Conservation (phyloP, 345 rosid genomes). For the Clausena lansium region DNA sequence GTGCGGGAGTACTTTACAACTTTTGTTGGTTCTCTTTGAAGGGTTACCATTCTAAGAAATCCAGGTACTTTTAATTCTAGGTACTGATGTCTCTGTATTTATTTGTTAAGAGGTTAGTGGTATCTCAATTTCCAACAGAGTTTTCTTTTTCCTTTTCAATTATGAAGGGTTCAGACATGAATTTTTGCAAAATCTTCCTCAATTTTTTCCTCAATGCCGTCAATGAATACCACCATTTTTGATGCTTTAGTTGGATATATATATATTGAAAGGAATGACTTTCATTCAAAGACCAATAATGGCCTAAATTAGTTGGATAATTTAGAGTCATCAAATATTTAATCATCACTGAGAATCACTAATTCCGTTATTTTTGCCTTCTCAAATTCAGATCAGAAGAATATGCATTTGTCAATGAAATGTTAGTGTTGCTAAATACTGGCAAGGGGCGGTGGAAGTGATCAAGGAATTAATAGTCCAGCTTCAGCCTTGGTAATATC, state of each 20-base stretch:
- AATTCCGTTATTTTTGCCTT: not conserved
- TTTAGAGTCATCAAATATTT: not conserved
- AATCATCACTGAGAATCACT: not conserved
- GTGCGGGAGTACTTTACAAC: conserved; percentile 58
- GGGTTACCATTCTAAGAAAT: conserved; percentile 42
- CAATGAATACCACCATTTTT: not conserved
- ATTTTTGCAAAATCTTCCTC: not conserved
- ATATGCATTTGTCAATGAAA: not conserved
- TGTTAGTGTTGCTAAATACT: not conserved
- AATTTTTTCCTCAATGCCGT: not conserved
- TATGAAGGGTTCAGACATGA: not conserved
- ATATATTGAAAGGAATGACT: too few relatives aligned
- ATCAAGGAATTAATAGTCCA: not conserved
- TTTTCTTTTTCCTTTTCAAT: not conserved
- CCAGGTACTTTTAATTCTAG: conserved; percentile 45
- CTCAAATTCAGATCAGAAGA: not conserved
- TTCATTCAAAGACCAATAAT: too few relatives aligned
- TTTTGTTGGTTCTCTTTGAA: conserved; percentile 64
- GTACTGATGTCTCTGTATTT: conserved; percentile 3
- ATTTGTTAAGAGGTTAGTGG: not conserved
- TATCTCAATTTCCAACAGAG: not conserved
- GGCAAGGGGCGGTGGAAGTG: not conserved
- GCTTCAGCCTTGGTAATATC: not conserved
- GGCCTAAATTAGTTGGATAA: conserved; percentile 1
- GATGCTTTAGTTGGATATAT: not conserved